Base-by-base conservation (phyloP, 306 rosid genomes). In the Cicer arietinum region DNA sequence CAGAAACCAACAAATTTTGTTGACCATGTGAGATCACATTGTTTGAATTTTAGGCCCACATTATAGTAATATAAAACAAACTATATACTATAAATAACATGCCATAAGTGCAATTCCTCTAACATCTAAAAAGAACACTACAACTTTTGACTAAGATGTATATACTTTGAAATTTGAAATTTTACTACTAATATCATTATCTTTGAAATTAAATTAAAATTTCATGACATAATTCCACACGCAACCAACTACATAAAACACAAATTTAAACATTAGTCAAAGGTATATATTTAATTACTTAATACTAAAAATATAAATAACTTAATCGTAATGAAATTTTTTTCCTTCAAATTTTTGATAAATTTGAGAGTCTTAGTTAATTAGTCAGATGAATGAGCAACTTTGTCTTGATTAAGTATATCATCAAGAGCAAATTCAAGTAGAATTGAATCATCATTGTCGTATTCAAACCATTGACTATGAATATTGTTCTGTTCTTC, bases 1-100 rank as follows among this genome's bases (percentile, higher is more conserved):
- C 77, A 78, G 83, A 78, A 79, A 41, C 54, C 66, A 81, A 81
- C 81, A 74, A 75, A 61, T 16, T 69, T 67, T 81, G 63, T 76
- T 69, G 76, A 78, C 76, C 45, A 11, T 72, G 11, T 22, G 64
- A 8, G 3, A 64, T 64, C 73, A 64, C 79, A 51, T 41, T 51
- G 2, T 52, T 40, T 76, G 73, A 53, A 22, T 70, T 80, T 82
- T 7, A 85, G 88, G 39, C 75, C 88, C 81, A 57, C 80, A 37
- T 69, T 7, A 7, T 35, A 47, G 8, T 59, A 44, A 46, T 37
- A 59, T 69, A 12, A 13, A 59, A 65, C 58, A 53, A 67, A 56
- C 78, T 77, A 48, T 37, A 37, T 73, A 8, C 52, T 67, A 59
- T 44, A 50, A 76, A 76, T 41, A 78, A 76, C 73, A 51, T 37